Evolutionary conservation across 2,329 filamentous ascomycete species (phyloP), one percentile per base, ranked within the genome.

Genomic region (Metarhizium sp.): DNA sequence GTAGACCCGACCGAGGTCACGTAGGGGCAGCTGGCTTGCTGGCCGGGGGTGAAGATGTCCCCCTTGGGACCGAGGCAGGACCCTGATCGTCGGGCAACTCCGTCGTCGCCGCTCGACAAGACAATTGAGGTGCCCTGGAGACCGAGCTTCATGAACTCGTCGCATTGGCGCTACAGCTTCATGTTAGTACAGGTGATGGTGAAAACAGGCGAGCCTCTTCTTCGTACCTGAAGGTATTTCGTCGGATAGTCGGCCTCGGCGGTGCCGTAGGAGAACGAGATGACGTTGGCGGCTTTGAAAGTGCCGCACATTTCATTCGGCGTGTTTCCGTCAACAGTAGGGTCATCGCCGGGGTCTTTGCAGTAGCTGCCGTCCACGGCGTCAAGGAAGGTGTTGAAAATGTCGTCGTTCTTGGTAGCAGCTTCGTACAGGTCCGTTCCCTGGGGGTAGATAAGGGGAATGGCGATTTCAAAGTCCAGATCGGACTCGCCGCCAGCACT

Each of bases 281-380:
- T 64, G 6, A 69, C 65, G 57, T 66, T 63, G 3, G 65, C 65
- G 16, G 74, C 66, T 38, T 65, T 56, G 55, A 62, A 64, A 2
- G 60, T 54, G 47, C 60, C 61, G 59, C 64, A 56, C 46, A 18
- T 45, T 36, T 18, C n/a, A 16, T 68, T 69, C 64, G 2, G 71
- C 66, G 59, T 80, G 72, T 1, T 78, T 49, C 72, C 66, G 58
- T 81, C 71, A 13, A 78, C 78, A 0, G 69, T 75, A 60, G 78
- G 73, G 50, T 74, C 74, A 56, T 70, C 79, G 2, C 76, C 76
- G 16, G 67, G 68, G 59, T 74, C 20, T 0, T 38, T 75, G 68
- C 79, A 81, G 66, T 80, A 81, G 53, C 73, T 75, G 4, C 76
- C 77, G 59, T 80, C 78, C 45, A 80, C 69, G 29, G 77, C 77